These are phyloP conservation scores for Alternaria ethzedia DNA, from an alignment of 2,329 filamentous ascomycete species.

Conservation along the genomic window DNA sequence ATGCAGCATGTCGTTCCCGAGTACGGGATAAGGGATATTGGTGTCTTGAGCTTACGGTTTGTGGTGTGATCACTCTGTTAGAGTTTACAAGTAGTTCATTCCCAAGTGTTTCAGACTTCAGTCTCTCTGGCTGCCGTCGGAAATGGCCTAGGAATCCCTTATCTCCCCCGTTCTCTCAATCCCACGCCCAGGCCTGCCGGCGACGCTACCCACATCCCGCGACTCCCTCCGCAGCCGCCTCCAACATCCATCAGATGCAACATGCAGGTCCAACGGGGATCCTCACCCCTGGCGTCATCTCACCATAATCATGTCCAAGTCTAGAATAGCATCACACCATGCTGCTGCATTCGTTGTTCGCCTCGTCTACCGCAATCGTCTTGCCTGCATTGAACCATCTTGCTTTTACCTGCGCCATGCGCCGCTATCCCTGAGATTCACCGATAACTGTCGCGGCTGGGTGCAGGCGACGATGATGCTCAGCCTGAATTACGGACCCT, in stretches of 20 bases:
- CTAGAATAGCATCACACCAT: slow-evolving; percentile 3
- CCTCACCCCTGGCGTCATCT: slow-evolving; percentile 3
- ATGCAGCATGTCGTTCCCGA: slow-evolving; percentile 2
- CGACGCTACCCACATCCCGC: slow-evolving; percentile 5
- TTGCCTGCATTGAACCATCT: slow-evolving; percentile 3
- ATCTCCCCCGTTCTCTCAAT: neutral
- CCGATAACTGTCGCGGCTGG: neutral
- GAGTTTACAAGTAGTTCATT: neutral
- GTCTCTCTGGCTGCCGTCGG: neutral
- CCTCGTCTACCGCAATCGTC: slow-evolving; percentile 10
- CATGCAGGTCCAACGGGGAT: slow-evolving; percentile 3
- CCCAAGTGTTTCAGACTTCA: neutral
- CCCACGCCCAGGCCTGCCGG: slow-evolving; percentile 5
- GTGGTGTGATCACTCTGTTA: neutral
- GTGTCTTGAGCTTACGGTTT: neutral
- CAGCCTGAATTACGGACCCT: slow-evolving; percentile 3
- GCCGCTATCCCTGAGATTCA: slow-evolving; percentile 6
- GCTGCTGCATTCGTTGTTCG: slow-evolving; percentile 2
- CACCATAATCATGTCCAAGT: slow-evolving; percentile 1
- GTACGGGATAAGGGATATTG: neutral
- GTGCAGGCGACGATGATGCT: neutral
- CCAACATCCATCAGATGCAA: neutral
- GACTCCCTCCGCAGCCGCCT: slow-evolving; percentile 7
- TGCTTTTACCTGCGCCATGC: slow-evolving; percentile 7
- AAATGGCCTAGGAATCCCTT: neutral